Evolutionary conservation across 2,329 filamentous ascomycete genomes (phyloP), one percentile per base, ranked within the genome.

Genomic region (Sporothrix mexicana): DNA sequence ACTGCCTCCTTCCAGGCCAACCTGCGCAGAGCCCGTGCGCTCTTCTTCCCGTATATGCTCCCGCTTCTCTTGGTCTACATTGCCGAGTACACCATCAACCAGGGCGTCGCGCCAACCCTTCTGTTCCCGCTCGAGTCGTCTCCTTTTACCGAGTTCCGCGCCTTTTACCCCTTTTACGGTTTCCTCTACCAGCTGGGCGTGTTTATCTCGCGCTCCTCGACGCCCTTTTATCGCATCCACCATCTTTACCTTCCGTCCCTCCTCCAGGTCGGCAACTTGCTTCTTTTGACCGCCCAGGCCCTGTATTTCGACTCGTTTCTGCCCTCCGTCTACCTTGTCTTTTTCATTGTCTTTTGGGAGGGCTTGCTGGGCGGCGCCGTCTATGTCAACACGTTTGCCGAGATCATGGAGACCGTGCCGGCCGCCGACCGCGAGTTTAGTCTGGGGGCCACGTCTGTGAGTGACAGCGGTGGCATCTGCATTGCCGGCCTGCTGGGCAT

Each of bases 41-140:
- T 98, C 1, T 91, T 98, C 79, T 84, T 97, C 61, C 89, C 89
- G 0, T 91, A 91, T 80, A 98, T 99, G 94, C 86, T 97, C 3
- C 96, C 96, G 0, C 86, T 99, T 15, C 86, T 98, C 47, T 84
- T 98, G 17, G 96, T 99, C 43, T 99, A 98, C 80, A 88, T 98
- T 49, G 94, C 95, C 72, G 96, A 99, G 84, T 99, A 99, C 80
- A 97, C 93, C 72, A 98, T 98, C 82, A 98, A 98, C 83, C 95
- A 97, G 83, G 95, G 95, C 49, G 94, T 98, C 0, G 87, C 94
- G 0, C 95, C 96, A 0, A 97, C 94, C 0, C 85, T 98, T 0
- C 88, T 99, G 4, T 99, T 97, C 79, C 94, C 95, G 0, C 85
- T 98, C 0, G 79, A 86, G 0, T 82, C 87, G 12, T 92, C 93